phyloP scores from a whole-genome alignment of 2,329 filamentous ascomycete genomes.

The Pyrenochaeta sp. region DNA sequence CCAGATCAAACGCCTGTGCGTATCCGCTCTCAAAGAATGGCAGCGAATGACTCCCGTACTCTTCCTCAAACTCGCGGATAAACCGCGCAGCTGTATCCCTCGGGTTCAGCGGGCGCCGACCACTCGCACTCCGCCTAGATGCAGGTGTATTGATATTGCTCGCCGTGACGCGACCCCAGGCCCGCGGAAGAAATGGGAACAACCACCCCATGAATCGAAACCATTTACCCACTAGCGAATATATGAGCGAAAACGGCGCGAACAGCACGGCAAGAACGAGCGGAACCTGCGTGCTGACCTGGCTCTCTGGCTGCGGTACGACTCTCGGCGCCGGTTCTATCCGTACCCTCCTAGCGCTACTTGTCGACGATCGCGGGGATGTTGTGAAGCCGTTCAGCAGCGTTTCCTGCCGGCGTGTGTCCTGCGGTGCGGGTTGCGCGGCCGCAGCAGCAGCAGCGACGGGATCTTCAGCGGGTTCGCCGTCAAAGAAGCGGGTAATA shows the following conservation, averaged over 20 bases:
- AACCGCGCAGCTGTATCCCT: slow-evolving; percentile 89
- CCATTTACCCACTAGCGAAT: slow-evolving; percentile 72
- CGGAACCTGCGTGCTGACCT: slow-evolving; percentile 73
- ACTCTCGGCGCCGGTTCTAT: slow-evolving; percentile 82
- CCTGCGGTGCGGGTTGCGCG: slow-evolving; percentile 66
- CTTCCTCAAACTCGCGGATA: slow-evolving; percentile 92
- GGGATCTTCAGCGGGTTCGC: slow-evolving; percentile 80
- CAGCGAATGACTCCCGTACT: slow-evolving; percentile 77
- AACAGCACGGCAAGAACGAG: slow-evolving; percentile 81
- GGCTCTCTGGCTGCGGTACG: slow-evolving; percentile 74
- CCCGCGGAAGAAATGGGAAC: slow-evolving; percentile 79
- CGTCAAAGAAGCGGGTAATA: slow-evolving; percentile 97
- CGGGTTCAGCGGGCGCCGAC: slow-evolving; percentile 79
- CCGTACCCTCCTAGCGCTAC: slow-evolving; percentile 39
- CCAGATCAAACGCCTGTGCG: slow-evolving; percentile 87
- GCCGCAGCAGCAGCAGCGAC: slow-evolving; percentile 80
- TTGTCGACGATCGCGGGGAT: slow-evolving; percentile 43
- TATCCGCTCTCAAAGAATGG: slow-evolving; percentile 89
- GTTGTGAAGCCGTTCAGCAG: slow-evolving; percentile 63
- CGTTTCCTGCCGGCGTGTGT: slow-evolving; percentile 74
- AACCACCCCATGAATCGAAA: slow-evolving; percentile 80
- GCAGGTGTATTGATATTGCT: slow-evolving; percentile 55
- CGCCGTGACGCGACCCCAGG: slow-evolving; percentile 62
- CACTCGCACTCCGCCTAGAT: slow-evolving; percentile 65
- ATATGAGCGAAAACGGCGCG: slow-evolving; percentile 81